phyloP scores from a whole-genome alignment of 108 stramenopile genomes.

The Fistulifera solaris region DNA sequence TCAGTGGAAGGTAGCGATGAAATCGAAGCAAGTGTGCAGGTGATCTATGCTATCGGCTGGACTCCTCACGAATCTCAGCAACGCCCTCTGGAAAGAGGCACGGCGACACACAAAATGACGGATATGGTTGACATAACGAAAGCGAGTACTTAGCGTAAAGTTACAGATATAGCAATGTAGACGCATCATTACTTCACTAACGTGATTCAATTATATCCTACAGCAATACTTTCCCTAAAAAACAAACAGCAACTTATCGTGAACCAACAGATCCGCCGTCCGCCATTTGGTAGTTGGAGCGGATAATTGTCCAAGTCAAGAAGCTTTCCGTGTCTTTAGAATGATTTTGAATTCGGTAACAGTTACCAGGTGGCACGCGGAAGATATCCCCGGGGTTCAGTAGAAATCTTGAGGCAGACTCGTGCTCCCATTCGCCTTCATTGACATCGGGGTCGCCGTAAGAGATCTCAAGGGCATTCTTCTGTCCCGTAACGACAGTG shows the following conservation, averaged over 20 bases:
- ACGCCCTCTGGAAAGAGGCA: constrained; percentile 71
- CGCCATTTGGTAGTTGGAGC: constrained; percentile 5
- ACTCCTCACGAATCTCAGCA: constrained; percentile 90
- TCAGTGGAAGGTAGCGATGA: constrained; percentile 32
- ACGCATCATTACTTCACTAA: too few species aligned
- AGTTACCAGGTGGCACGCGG: constrained; percentile 90
- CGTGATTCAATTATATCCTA: too few species aligned
- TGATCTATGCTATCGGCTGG: constrained; percentile 98
- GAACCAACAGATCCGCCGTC: too few species aligned
- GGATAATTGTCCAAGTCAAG: constrained; percentile 91
- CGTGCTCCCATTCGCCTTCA: constrained; percentile 61
- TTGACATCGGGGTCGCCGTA: constrained; percentile 53
- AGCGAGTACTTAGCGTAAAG: background rate
- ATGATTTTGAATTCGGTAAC: constrained; percentile 90
- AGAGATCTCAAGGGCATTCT: constrained; percentile 75
- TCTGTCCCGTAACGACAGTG: constrained; percentile 72
- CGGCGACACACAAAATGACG: constrained; percentile 56
- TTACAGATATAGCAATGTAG: too few species aligned
- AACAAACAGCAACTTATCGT: too few species aligned
- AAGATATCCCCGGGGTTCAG: constrained; percentile 89
- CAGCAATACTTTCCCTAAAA: too few species aligned
- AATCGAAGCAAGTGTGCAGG: constrained; percentile 69
- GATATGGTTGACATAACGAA: constrained; percentile 29
- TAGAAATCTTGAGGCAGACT: constrained; percentile 81
- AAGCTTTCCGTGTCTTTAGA: constrained; percentile 46